phyloP scores from a whole-genome alignment of 257 asterid genomes.

The Scutellaria minor region DNA sequence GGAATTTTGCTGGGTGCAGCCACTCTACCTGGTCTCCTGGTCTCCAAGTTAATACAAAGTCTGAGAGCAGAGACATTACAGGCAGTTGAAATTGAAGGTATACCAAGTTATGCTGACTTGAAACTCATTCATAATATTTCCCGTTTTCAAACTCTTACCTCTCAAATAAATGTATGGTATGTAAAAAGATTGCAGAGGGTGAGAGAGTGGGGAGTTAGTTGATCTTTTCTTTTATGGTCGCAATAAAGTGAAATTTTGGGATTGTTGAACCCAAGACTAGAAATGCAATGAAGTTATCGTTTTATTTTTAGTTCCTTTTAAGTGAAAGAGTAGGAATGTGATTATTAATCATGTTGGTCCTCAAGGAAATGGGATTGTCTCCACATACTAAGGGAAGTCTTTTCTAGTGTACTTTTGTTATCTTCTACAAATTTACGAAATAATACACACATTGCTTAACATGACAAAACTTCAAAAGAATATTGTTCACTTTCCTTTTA shows the following conservation, averaged over 20 bases:
- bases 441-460: no score
- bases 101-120: background rate
- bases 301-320: background rate
- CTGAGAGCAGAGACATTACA: slow-evolving; percentile 52
- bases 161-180: background rate
- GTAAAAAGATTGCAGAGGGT: slow-evolving; percentile 3
- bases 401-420: no score
- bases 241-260: background rate
- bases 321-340: slow-evolving; percentile 15
- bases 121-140: slow-evolving; percentile 3
- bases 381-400: no score
- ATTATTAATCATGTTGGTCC: background rate
- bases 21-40: slow-evolving; percentile 79
- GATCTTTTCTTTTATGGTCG: background rate
- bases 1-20: slow-evolving; percentile 88
- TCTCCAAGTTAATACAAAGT: slow-evolving; percentile 77
- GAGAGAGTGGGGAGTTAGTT: background rate
- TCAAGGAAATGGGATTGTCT: no score
- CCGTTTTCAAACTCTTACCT: background rate
- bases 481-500: no score
- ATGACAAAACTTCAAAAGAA: no score
- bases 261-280: slow-evolving; percentile 8
- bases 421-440: no score
- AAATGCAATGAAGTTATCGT: background rate
- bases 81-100: slow-evolving; percentile 64